These are phyloP conservation scores for Phyllosticta ampelicida DNA, from an alignment of 2,329 filamentous ascomycete species.

Conservation along the genomic window DNA sequence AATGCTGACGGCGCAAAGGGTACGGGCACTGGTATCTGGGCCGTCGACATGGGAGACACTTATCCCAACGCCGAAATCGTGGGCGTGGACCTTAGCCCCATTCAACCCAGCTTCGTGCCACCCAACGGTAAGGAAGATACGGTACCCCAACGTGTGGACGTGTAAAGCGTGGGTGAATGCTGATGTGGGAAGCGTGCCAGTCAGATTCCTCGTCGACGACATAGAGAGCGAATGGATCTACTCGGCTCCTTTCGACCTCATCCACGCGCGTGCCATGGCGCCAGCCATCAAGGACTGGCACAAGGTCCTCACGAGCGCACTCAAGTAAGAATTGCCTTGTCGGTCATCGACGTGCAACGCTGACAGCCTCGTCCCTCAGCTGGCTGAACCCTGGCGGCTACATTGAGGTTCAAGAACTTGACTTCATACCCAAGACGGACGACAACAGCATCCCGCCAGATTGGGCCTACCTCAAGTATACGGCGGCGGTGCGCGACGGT, in stretches of 20 bases:
- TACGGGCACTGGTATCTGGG: constrained; percentile 27
- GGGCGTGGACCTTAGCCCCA: constrained; percentile 27
- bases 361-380: background rate
- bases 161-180: background rate
- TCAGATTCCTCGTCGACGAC: constrained; percentile 42
- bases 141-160: background rate
- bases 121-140: constrained; percentile 10
- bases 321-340: constrained; percentile 10
- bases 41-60: constrained; percentile 29
- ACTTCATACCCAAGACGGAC: constrained; percentile 30
- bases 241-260: constrained; percentile 32
- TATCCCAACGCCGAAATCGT: constrained; percentile 23
- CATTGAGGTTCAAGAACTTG: constrained; percentile 40
- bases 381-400: constrained; percentile 37
- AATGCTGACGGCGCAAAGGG: constrained; percentile 1
- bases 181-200: constrained; percentile 12
- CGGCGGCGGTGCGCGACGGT: background rate
- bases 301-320: constrained; percentile 36
- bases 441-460: constrained; percentile 28
- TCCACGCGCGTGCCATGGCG: constrained; percentile 42
- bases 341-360: background rate
- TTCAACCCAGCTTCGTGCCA: constrained; percentile 26
- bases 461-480: background rate
- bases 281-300: constrained; percentile 41
- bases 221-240: constrained; percentile 35